Base-by-base conservation (phyloP, 2,329 filamentous ascomycete genomes). In the Nemania serpens region DNA sequence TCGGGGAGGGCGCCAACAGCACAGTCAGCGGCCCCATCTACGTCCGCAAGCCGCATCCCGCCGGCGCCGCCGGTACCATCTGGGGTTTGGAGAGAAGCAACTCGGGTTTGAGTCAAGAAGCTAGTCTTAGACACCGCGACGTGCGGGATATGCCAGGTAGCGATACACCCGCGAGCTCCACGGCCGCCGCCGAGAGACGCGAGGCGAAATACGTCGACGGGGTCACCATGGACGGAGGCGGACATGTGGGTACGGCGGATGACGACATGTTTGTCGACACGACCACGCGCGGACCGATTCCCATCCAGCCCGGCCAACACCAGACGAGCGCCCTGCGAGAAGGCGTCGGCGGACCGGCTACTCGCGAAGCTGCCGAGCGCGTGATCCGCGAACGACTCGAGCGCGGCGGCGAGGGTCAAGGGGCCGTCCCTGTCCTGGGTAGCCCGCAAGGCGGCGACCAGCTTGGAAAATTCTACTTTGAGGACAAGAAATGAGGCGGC, bases 1-100 rank as follows among this genome's bases (percentile, higher is more conserved):
- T 97, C 69, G 94, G 94, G 51, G 93, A 97, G 75, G 94, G 93
- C 36, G 93, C 94, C 10, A 91, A 89, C 68, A 92, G 90, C 74
- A 92, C 92, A 5, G 88, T 93, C 59, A 91, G 88, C 61, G 92
- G 92, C 0, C 91, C 91, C 41, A 90, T 90, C 72, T 84, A 90
- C 77, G 79, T 84, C 74, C 77, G 83, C 62, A 74, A 83, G 49
- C 75, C 79, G 52, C 75, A 76, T 65, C 80, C 79, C 66, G 77
- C 72, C 64, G 76, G 68, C 18, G 71, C 70, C 29, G 67, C 67
- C 7, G 60, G 62, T 5, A 70, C 67, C 3, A 62, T 70, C 6
- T 82, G 78, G 79, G 73, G 71, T 11, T 71, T 84, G 7, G 83
- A 85, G 71, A 75, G 83, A 20, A 82, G 78, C 59, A 78, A 77